A percentile compares a stretch with the other conserved stretches of the same genome.
phyloP scores from a whole-genome alignment of 164 flowering plant species.

The Platanus orientalis region DNA sequence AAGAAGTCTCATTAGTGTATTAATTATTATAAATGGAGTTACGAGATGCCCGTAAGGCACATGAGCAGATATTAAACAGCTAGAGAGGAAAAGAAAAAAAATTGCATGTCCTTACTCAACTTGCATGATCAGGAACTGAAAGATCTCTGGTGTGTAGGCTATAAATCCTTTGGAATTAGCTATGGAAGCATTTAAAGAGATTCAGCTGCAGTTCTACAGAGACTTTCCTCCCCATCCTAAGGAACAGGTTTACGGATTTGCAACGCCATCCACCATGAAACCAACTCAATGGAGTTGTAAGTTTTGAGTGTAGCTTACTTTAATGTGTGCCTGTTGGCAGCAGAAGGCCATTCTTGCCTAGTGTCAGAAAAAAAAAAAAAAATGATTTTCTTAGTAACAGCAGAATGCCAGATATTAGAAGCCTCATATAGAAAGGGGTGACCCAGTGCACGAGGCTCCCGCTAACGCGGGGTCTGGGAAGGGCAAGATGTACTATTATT shows the following conservation, averaged over 20 bases:
- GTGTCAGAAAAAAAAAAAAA: too few species aligned
- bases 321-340: neutral
- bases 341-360: too few species aligned
- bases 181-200: slow-evolving; percentile 92
- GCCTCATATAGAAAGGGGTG: too few species aligned
- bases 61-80: too few species aligned
- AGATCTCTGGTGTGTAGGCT: slow-evolving; percentile 45
- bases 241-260: slow-evolving; percentile 83
- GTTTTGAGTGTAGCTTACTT: slow-evolving; percentile 14
- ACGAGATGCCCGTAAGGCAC: too few species aligned
- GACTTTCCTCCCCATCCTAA: slow-evolving; percentile 90
- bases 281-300: slow-evolving; percentile 98
- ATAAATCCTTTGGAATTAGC: slow-evolving; percentile 83
- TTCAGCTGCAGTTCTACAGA: slow-evolving; percentile 68
- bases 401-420: too few species aligned
- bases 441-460: too few species aligned
- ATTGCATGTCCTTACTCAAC: neutral
- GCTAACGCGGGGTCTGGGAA: too few species aligned
- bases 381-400: too few species aligned
- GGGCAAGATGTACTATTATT: neutral
- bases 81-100: neutral
- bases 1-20: too few species aligned
- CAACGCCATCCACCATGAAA: slow-evolving; percentile 96
- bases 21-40: too few species aligned
- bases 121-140: neutral